These are phyloP conservation scores for Agaricus blazei DNA, from an alignment of 768 basidiomycete species.

Conservation along the genomic window DNA sequence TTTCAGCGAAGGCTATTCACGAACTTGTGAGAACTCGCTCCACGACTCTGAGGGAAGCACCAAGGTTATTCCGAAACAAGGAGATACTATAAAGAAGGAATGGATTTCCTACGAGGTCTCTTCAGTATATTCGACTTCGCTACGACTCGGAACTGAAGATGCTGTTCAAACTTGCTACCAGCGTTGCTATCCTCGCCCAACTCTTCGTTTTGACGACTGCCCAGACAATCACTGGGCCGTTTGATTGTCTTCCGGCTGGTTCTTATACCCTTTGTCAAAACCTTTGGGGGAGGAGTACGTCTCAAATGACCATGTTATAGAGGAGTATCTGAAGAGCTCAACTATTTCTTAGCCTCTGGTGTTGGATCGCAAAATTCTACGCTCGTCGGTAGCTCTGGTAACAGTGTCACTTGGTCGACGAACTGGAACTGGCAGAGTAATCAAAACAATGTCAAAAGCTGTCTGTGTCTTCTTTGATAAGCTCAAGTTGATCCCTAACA, in stretches of 20 bases:
- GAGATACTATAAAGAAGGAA: not conserved
- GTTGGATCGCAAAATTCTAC: constrained; percentile 47
- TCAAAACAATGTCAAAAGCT: constrained; percentile 51
- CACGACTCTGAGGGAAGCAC: not conserved
- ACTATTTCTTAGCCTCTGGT: constrained; percentile 21
- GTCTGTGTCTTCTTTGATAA: constrained; percentile 23
- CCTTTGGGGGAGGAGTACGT: constrained; percentile 43
- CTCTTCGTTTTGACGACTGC: not conserved
- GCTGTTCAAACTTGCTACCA: not conserved
- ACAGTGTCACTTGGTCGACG: constrained; percentile 47
- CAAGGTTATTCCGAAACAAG: constrained; percentile 2
- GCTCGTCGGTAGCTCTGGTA: constrained; percentile 31
- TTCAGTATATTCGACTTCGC: not conserved
- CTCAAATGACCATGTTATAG: constrained; percentile 6
- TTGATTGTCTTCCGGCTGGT: constrained; percentile 20
- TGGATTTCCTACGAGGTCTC: no score
- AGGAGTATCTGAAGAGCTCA: constrained; percentile 17
- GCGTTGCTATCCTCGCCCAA: not conserved
- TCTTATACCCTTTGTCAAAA: constrained; percentile 51
- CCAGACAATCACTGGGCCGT: constrained; percentile 8
- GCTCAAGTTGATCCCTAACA: not conserved
- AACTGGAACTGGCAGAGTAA: constrained; percentile 47
- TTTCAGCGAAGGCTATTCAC: not conserved
- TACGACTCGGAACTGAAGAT: not conserved
- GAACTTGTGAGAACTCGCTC: not conserved